Conservation (phyloP, 495 filamentous ascomycete genomes). For the Ascobolus immersus region DNA sequence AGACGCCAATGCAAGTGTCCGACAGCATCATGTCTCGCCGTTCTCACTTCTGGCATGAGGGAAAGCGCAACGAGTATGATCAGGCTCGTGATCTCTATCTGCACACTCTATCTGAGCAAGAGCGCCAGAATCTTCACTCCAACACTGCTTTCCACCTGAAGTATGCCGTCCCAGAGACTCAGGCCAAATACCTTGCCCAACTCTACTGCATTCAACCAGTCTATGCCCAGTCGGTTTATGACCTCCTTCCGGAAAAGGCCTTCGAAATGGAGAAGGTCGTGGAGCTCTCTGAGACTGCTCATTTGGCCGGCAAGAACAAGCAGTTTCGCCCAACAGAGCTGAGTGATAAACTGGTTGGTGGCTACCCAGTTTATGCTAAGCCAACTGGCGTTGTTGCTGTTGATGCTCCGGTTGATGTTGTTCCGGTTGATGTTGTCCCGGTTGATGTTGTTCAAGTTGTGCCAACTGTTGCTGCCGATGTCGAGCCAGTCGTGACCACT, state of each 20-base stretch:
- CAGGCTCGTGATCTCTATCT: constrained; percentile 26
- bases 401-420: too few species aligned
- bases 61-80: constrained; percentile 26
- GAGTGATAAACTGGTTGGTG: constrained; percentile 3
- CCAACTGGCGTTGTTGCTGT: too few species aligned
- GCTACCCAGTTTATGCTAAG: too few species aligned
- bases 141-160: constrained; percentile 24
- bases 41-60: constrained; percentile 30
- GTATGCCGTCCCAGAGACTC: constrained; percentile 13
- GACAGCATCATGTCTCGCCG: constrained; percentile 28
- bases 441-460: too few species aligned
- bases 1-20: constrained; percentile 25
- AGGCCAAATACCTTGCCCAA: constrained; percentile 31
- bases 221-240: constrained; percentile 24
- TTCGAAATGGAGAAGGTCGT: constrained; percentile 23
- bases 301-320: constrained; percentile 20
- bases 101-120: constrained; percentile 22
- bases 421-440: too few species aligned
- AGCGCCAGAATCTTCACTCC: constrained; percentile 20
- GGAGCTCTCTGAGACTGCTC: constrained; percentile 18
- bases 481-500: too few species aligned
- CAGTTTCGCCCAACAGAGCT: constrained; percentile 19
- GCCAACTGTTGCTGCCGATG: too few species aligned
- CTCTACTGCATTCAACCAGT: constrained; percentile 25
- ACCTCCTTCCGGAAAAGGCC: constrained; percentile 19